These are phyloP conservation scores for Neurospora hispaniola DNA, from an alignment of 495 filamentous ascomycete species.

Conservation along the genomic window DNA sequence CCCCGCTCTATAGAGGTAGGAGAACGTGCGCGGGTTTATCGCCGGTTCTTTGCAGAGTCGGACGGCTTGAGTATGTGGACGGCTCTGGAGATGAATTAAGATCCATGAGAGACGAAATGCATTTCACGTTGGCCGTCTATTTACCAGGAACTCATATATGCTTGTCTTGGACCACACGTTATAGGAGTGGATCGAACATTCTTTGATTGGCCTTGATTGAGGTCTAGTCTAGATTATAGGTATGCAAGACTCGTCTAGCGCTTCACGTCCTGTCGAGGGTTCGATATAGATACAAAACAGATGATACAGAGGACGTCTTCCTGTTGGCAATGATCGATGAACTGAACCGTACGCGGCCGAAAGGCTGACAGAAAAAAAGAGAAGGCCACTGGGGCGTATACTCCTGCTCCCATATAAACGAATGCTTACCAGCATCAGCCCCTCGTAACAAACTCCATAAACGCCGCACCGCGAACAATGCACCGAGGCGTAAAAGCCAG, in stretches of 20 bases:
- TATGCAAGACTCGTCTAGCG: not conserved
- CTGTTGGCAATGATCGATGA: not conserved
- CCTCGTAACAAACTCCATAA: conserved; percentile 1
- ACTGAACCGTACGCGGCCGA: not conserved
- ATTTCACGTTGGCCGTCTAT: not conserved
- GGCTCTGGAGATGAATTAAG: not conserved
- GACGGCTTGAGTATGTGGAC: not conserved
- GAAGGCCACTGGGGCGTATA: not conserved
- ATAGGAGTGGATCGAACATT: not conserved
- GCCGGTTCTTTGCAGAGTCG: not conserved
- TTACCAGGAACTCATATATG: not conserved
- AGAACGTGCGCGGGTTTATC: not conserved
- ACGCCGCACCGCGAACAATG: conserved; percentile 1
- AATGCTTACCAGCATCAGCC: not conserved
- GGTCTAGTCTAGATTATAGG: not conserved
- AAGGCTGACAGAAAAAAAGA: not conserved
- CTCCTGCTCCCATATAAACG: not conserved
- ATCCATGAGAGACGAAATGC: not conserved
- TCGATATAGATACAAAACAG: not conserved
- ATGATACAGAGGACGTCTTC: not conserved
- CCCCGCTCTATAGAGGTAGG: conserved; percentile 13
- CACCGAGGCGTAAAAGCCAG: not conserved
- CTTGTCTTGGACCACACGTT: not conserved
- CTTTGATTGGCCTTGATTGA: not conserved
- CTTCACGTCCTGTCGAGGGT: not conserved